These are phyloP conservation scores for Tetradesmus lagerheimii DNA, from an alignment of 139 green algal genomes.

Conservation along the genomic window DNA sequence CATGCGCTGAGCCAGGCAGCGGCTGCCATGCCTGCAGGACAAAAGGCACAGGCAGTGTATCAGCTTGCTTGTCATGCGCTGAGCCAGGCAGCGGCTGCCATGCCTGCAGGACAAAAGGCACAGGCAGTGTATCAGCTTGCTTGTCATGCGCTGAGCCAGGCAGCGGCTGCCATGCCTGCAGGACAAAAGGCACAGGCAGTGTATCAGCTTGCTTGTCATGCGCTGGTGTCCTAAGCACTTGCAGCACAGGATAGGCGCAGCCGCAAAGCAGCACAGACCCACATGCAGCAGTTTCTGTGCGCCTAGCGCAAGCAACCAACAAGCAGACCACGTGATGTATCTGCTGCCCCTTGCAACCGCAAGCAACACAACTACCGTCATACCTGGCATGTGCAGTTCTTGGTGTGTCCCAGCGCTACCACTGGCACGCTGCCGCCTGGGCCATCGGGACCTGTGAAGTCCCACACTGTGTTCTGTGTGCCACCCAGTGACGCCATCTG, in stretches of 20 bases:
- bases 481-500: constrained; percentile 25
- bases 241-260: not conserved
- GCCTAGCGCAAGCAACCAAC: too few relatives aligned
- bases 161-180: too few relatives aligned
- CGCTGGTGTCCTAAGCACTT: too few relatives aligned
- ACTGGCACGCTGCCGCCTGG: constrained; percentile 23
- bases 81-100: too few relatives aligned
- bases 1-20: not conserved
- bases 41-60: not conserved
- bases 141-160: too few relatives aligned
- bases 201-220: too few relatives aligned
- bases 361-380: not conserved
- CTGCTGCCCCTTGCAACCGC: not conserved
- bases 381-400: constrained; percentile 26
- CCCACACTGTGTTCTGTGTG: constrained; percentile 25
- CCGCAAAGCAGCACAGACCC: not conserved
- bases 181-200: too few relatives aligned
- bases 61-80: too few relatives aligned
- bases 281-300: not conserved
- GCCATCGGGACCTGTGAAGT: constrained; percentile 20
- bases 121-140: too few relatives aligned
- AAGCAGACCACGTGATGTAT: not conserved
- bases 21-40: constrained; percentile 39
- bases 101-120: too few relatives aligned
- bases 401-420: constrained; percentile 39